Evolutionary conservation across 768 basidiomycete species (phyloP).

Genomic region (Inosperma sp.): DNA sequence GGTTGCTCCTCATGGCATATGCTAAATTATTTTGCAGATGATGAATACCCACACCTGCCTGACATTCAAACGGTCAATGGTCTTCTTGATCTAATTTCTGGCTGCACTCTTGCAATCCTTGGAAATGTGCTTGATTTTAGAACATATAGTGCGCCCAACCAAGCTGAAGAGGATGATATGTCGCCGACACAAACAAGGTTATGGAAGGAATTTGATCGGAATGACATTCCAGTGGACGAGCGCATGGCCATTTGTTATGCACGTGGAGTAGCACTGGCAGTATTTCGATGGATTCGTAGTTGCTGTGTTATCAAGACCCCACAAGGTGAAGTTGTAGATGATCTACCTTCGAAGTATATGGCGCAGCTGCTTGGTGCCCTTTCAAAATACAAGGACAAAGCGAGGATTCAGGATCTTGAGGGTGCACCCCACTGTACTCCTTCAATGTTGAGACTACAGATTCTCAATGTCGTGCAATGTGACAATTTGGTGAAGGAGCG

Average conservation of each 20-base stretch:
- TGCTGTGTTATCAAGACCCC: background rate
- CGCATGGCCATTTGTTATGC: conserved; percentile 4
- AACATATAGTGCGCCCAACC: conserved; percentile 6
- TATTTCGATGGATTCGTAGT: conserved; percentile 6
- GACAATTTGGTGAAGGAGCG: no score
- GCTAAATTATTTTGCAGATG: no score
- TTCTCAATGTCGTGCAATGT: no score
- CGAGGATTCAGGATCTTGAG: no score
- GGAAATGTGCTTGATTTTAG: conserved; percentile 11
- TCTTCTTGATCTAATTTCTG: conserved; percentile 7
- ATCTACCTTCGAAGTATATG: background rate
- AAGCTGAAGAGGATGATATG: background rate
- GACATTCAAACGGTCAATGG: background rate
- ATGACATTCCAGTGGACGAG: conserved; percentile 6
- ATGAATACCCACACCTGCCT: no score
- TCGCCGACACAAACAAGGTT: background rate
- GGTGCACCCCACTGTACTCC: no score
- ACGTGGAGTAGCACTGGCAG: background rate
- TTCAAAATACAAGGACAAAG: background rate
- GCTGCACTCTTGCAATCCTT: conserved; percentile 2
- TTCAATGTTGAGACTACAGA: no score
- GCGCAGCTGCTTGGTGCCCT: background rate
- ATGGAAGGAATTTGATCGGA: background rate
- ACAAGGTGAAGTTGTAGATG: background rate
- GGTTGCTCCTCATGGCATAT: no score